Evolutionary conservation across 495 filamentous ascomycete genomes (phyloP).

Genomic region (Pseudotulostoma volvatum): DNA sequence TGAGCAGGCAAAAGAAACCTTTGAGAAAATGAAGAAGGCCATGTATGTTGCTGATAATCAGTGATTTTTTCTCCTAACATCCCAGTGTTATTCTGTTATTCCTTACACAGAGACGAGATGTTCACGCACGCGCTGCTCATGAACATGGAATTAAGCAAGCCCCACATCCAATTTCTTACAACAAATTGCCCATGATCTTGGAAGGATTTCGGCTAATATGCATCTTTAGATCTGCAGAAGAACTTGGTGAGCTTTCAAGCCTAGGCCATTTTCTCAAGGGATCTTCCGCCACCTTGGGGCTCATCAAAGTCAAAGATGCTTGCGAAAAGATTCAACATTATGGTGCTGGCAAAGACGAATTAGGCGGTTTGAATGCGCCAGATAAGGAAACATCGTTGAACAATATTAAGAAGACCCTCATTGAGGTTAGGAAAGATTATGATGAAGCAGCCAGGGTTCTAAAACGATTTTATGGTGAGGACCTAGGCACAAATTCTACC

Average conservation of each 20-base stretch:
- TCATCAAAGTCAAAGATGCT: conserved; percentile 78
- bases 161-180: too few species aligned
- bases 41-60: conserved; percentile 63
- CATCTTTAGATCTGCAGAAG: conserved; percentile 35
- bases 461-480: conserved; percentile 50
- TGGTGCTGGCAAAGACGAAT: conserved; percentile 62
- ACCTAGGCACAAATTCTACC: conserved; percentile 1
- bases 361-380: conserved; percentile 42
- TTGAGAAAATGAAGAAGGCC: conserved; percentile 63
- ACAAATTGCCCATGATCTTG: too few species aligned
- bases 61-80: background rate
- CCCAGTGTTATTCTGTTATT: conserved; percentile 1
- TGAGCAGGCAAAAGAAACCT: conserved; percentile 74
- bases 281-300: conserved; percentile 88
- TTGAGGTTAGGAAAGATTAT: conserved; percentile 59
- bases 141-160: too few species aligned
- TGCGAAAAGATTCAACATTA: conserved; percentile 96
- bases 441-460: conserved; percentile 54
- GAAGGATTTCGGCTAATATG: background rate
- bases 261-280: conserved; percentile 96
- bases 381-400: conserved; percentile 49
- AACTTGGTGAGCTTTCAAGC: conserved; percentile 57
- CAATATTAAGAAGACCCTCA: conserved; percentile 52
- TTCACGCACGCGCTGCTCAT: too few species aligned
- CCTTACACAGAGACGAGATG: too few species aligned